Evolutionary conservation across 352 stramenopile genomes (phyloP), one percentile per base, ranked within the genome.

Genomic region (Phytophthora citricola): DNA sequence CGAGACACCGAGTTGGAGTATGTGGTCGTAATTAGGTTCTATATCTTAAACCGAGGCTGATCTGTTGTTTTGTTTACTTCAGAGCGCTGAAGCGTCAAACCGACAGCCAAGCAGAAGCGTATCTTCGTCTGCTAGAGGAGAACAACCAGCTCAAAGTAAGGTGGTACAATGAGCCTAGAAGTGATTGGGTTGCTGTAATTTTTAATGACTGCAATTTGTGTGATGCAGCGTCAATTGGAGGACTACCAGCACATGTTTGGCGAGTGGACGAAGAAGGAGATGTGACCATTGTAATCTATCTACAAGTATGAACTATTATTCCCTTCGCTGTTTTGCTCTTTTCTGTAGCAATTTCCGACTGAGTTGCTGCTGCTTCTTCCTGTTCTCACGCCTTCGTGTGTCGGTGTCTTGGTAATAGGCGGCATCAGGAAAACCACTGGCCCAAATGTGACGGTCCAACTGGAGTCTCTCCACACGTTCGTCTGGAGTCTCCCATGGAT

Each of bases 241-340:
- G 86, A 94, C 55, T 94, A 93, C 45, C 77, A 91, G 65, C 73
- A 86, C 59, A 79, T 94, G 75, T 93, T 94, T 63, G 86, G 84
- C 12, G 86, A 94, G 56, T 94, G 84, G 82, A 85, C 76, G 4
- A 94, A 94, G 73, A 94, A 94, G 67, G 66, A 92, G 48, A 88
- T 89, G 68, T 94, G 73, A 77, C 11, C 10, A 34, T 51, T 58
- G 31, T 49, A 44, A 58, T 34, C 3, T 39, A 17, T 58, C 38
- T 4, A 48, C 43, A 48, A 48, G 4, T 69, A 15, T 52, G 36
- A 4, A 44, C 20, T 38, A 26, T 6, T 50, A 58, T 31, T 40
- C 5, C n/a, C 17, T 27, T 12, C 17, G 46, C n/a, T 65, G 51
- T 43, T 55, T 73, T 2, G 8, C 38, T 58, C 24, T 47, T 27